A percentile compares a stretch with the other conserved stretches of the same genome.
phyloP scores from a whole-genome alignment of 2,329 filamentous ascomycete genomes.

The Reticulascus tulasneorum region DNA sequence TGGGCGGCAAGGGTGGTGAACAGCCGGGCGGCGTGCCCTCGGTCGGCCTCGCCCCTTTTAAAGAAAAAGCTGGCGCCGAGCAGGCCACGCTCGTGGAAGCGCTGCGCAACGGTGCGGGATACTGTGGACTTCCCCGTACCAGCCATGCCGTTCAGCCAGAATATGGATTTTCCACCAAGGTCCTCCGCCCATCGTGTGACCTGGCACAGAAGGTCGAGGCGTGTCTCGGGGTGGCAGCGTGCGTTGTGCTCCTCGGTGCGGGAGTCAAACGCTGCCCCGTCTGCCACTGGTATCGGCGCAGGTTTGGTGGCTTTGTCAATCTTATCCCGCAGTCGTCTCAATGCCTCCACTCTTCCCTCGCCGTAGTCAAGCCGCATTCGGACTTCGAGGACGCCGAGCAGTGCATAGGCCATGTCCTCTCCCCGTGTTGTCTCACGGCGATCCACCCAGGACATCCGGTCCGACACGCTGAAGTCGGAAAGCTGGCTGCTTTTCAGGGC shows the following conservation, averaged over 20 bases:
- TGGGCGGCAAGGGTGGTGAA: conserved; percentile 35
- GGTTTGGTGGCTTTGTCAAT: too few species aligned
- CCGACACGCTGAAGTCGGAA: too few species aligned
- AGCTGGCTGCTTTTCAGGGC: too few species aligned
- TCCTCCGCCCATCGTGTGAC: background rate
- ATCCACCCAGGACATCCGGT: too few species aligned
- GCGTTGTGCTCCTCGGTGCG: conserved; percentile 2
- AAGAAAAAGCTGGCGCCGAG: conserved; percentile 39
- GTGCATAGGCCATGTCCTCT: too few species aligned
- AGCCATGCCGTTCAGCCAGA: conserved; percentile 6
- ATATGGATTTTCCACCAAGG: background rate
- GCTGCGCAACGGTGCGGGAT: conserved; percentile 7
- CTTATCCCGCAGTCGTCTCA: too few species aligned
- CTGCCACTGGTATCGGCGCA: too few species aligned
- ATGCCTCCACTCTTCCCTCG: too few species aligned
- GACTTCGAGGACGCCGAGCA: too few species aligned
- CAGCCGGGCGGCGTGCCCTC: conserved; percentile 28
- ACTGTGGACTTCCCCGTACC: conserved; percentile 19
- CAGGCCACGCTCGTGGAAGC: accelerated
- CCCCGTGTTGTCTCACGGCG: too few species aligned
- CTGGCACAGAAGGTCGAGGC: background rate
- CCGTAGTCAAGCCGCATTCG: too few species aligned
- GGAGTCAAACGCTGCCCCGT: too few species aligned
- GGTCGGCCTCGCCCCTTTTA: conserved; percentile 30
- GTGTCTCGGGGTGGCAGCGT: conserved; percentile 1